These are phyloP conservation scores for Aspergillus pseudoterreus DNA, from an alignment of 2,329 filamentous ascomycete genomes.

Conservation along the genomic window DNA sequence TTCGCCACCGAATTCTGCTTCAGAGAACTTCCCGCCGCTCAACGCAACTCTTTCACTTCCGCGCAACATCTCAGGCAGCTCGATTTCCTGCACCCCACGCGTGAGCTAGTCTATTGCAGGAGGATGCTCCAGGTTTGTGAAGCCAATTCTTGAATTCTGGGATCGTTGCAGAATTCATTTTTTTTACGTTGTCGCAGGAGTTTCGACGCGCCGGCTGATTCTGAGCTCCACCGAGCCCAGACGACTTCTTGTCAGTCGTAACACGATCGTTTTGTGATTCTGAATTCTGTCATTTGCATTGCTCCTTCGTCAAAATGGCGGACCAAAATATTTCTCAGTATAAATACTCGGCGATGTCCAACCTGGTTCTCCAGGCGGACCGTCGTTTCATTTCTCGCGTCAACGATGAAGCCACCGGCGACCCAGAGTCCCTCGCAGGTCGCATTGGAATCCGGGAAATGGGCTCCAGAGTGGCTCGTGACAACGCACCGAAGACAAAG, in stretches of 20 bases:
- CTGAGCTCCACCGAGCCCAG: constrained; percentile 30
- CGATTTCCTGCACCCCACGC: constrained; percentile 23
- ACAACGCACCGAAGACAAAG: constrained; percentile 76
- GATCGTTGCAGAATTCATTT: constrained; percentile 16
- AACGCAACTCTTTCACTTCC: constrained; percentile 23
- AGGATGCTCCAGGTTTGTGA: constrained; percentile 39
- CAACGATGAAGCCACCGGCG: constrained; percentile 91
- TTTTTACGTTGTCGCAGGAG: constrained; percentile 18
- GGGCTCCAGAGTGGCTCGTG: constrained; percentile 78
- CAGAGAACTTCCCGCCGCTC: constrained; percentile 26
- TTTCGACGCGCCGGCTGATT: constrained; percentile 31
- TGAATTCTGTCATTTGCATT: constrained; percentile 5
- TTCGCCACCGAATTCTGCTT: constrained; percentile 35
- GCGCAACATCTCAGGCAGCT: constrained; percentile 17
- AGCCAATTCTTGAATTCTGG: constrained; percentile 18
- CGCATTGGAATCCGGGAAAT: constrained; percentile 92
- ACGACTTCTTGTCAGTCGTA: constrained; percentile 22
- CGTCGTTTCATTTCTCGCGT: constrained; percentile 89
- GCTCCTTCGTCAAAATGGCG: constrained; percentile 56
- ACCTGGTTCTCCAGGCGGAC: constrained; percentile 99
- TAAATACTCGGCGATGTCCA: constrained; percentile 99
- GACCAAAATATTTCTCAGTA: constrained; percentile 82
- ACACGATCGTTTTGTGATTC: constrained; percentile 18
- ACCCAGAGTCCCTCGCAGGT: constrained; percentile 94
- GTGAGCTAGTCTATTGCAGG: constrained; percentile 26